Percentiles rank a stretch among this genome's conserved stretches.
These are phyloP conservation scores for Acacia pycnantha DNA, from an alignment of 331 rosid species.

Conservation along the genomic window DNA sequence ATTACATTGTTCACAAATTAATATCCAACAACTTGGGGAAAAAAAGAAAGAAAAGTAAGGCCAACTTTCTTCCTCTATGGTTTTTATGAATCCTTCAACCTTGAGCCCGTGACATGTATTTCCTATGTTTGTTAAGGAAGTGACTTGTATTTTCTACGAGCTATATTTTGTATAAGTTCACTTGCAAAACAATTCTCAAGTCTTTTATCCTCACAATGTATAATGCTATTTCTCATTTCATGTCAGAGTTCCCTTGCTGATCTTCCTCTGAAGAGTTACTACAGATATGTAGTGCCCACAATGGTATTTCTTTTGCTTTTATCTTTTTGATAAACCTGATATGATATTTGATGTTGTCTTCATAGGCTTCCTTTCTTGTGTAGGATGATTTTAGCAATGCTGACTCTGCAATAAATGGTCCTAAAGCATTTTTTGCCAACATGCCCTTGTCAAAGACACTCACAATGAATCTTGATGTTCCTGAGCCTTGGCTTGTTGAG, in stretches of 20 bases:
- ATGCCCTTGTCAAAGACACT: constrained; percentile 98
- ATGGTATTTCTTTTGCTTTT: constrained; percentile 49
- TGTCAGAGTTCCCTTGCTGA: constrained; percentile 98
- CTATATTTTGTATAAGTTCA: constrained; percentile 15
- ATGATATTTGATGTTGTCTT: constrained; percentile 33
- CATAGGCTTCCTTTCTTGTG: constrained; percentile 43
- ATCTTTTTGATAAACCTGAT: constrained; percentile 8
- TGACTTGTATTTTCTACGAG: not conserved
- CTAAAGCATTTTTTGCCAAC: constrained; percentile 95
- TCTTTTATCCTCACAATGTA: constrained; percentile 18
- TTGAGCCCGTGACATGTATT: not conserved
- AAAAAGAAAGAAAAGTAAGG: not conserved
- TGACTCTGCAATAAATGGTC: constrained; percentile 78
- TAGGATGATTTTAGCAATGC: constrained; percentile 93
- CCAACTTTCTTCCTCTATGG: constrained; percentile 3
- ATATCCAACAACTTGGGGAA: not conserved
- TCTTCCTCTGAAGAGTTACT: constrained; percentile 96
- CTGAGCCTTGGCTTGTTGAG: constrained; percentile 99
- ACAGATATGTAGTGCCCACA: constrained; percentile 92
- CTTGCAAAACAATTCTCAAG: not conserved
- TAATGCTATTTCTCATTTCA: constrained; percentile 29
- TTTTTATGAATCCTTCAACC: constrained; percentile 22
- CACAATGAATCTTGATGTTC: constrained; percentile 99
- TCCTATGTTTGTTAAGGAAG: not conserved
- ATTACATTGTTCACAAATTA: not conserved